Conservation (phyloP, 805 yeast genomes). For the Lachancea fermentati region DNA sequence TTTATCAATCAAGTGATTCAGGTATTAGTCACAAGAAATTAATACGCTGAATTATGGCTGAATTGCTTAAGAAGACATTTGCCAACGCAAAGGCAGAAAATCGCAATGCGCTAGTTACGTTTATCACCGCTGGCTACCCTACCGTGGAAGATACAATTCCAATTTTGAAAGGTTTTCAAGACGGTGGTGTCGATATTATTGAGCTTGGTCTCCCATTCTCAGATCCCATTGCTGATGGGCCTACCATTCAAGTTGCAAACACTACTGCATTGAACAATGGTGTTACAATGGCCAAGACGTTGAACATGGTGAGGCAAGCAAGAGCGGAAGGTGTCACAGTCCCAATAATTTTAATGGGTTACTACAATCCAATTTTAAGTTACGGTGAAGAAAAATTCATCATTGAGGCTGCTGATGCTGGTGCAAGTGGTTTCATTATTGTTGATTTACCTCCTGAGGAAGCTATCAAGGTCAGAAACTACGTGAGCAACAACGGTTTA, state of each 20-base stretch:
- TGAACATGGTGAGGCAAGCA: conserved; percentile 70
- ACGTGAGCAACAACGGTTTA: conserved; percentile 61
- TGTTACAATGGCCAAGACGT: conserved; percentile 59
- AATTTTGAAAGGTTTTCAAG: conserved; percentile 80
- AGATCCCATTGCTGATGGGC: conserved; percentile 99
- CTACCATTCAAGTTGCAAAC: conserved; percentile 89
- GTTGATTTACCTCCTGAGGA: conserved; percentile 99
- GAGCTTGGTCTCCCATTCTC: conserved; percentile 96
- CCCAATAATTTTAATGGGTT: conserved; percentile 94
- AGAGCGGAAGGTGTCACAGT: conserved; percentile 78
- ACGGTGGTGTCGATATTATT: conserved; percentile 91
- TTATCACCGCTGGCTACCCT: conserved; percentile 93
- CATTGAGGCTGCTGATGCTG: conserved; percentile 73
- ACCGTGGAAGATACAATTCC: conserved; percentile 83
- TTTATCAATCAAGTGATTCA: no score
- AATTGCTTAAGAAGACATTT: conserved; percentile 46
- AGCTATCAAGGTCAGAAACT: conserved; percentile 77
- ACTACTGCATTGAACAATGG: conserved; percentile 79
- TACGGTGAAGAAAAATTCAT: conserved; percentile 86
- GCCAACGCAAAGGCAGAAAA: conserved; percentile 52
- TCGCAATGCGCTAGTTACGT: conserved; percentile 86
- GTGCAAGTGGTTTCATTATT: conserved; percentile 91
- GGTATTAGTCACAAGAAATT: no score
- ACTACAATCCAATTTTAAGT: conserved; percentile 87
- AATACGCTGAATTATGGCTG: conserved; percentile 31